Conservation (phyloP, 805 yeast genomes). For the Wickerhamomyces strasburgensis region DNA sequence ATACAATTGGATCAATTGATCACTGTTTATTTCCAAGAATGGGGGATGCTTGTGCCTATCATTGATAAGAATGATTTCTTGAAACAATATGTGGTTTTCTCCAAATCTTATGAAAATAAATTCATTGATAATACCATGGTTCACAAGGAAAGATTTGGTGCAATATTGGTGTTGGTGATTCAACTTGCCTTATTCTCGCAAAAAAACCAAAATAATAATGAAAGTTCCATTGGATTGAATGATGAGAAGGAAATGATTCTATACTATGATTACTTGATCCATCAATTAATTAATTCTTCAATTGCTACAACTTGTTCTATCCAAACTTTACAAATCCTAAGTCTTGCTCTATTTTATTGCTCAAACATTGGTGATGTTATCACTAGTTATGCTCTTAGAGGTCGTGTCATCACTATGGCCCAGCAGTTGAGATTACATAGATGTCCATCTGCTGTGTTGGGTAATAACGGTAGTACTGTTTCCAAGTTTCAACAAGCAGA, state of each 20-base stretch:
- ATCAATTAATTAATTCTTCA: slow-evolving; percentile 59
- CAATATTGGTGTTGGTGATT: slow-evolving; percentile 39
- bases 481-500: slow-evolving; percentile 74
- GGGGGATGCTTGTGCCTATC: slow-evolving; percentile 70
- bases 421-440: slow-evolving; percentile 81
- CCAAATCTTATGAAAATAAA: slow-evolving; percentile 39
- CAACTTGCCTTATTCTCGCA: slow-evolving; percentile 39
- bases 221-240: slow-evolving; percentile 6
- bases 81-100: slow-evolving; percentile 47
- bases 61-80: slow-evolving; percentile 67
- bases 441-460: slow-evolving; percentile 78
- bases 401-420: slow-evolving; percentile 73
- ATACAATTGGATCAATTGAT: slow-evolving; percentile 63
- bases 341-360: slow-evolving; percentile 67
- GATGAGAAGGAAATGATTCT: slow-evolving; percentile 29
- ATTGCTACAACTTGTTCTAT: slow-evolving; percentile 56
- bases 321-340: slow-evolving; percentile 62
- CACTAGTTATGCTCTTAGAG: slow-evolving; percentile 71
- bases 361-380: slow-evolving; percentile 68
- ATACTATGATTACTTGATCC: slow-evolving; percentile 56
- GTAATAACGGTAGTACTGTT: slow-evolving; percentile 59
- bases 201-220: slow-evolving; percentile 13
- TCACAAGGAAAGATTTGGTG: slow-evolving; percentile 53
- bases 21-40: slow-evolving; percentile 65
- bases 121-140: slow-evolving; percentile 37